These are phyloP conservation scores for Cadophora luteo-olivacea DNA, from an alignment of 2,329 filamentous ascomycete genomes.

Conservation along the genomic window DNA sequence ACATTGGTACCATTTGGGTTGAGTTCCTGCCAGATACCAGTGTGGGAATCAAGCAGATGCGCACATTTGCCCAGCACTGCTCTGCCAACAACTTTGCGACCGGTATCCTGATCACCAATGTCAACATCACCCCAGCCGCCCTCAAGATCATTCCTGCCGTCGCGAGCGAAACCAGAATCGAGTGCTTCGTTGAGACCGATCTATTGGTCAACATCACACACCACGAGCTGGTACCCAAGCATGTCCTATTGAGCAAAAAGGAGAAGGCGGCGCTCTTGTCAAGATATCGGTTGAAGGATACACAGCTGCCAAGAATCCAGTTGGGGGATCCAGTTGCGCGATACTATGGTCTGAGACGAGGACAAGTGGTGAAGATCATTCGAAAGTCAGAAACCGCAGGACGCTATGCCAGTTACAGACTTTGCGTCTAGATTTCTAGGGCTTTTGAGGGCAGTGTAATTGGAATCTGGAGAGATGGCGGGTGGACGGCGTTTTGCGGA, in stretches of 20 bases:
- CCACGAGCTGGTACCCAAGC: conserved; percentile 94
- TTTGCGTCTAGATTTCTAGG: conserved; percentile 61
- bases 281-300: conserved; percentile 95
- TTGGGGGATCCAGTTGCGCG: conserved; percentile 90
- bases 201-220: conserved; percentile 97
- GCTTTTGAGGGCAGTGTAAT: background rate
- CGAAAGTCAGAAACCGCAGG: conserved; percentile 94
- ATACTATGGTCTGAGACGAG: conserved; percentile 88
- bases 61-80: conserved; percentile 85
- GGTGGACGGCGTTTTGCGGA: conserved; percentile 27
- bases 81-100: conserved; percentile 82
- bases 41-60: conserved; percentile 92
- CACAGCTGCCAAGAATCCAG: conserved; percentile 91
- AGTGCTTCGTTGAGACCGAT: conserved; percentile 96
- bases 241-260: conserved; percentile 86
- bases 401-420: conserved; percentile 91
- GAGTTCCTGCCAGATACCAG: conserved; percentile 84
- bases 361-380: conserved; percentile 98
- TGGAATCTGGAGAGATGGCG: background rate
- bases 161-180: conserved; percentile 78
- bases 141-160: conserved; percentile 85
- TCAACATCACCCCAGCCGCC: conserved; percentile 82
- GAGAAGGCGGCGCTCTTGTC: conserved; percentile 88
- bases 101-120: conserved; percentile 87
- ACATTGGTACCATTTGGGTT: conserved; percentile 89